These are phyloP conservation scores for Huntiella abstrusa DNA, from an alignment of 2,329 filamentous ascomycete species.

Conservation along the genomic window DNA sequence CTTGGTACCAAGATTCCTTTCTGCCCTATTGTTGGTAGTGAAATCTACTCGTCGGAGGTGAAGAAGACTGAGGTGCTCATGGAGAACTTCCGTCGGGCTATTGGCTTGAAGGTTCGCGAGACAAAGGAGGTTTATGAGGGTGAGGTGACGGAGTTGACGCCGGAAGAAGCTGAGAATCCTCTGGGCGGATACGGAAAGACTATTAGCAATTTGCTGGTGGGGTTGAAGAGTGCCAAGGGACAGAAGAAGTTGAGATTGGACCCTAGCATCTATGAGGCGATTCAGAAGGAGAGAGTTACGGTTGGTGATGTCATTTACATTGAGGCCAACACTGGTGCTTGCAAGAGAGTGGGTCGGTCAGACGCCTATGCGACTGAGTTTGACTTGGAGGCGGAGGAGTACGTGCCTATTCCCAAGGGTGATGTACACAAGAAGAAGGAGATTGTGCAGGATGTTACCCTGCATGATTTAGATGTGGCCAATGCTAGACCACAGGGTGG, in stretches of 20 bases:
- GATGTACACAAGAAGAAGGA: constrained; percentile 99
- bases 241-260: constrained; percentile 96
- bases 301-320: constrained; percentile 98
- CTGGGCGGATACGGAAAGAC: constrained; percentile 93
- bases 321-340: constrained; percentile 94
- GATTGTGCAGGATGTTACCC: constrained; percentile 93
- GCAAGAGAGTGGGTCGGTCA: constrained; percentile 88
- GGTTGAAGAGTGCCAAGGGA: constrained; percentile 83
- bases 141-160: constrained; percentile 92
- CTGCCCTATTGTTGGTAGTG: constrained; percentile 92
- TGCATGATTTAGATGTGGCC: constrained; percentile 90
- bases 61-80: constrained; percentile 99
- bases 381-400: constrained; percentile 95
- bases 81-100: constrained; percentile 96
- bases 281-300: constrained; percentile 92
- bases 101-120: constrained; percentile 90
- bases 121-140: constrained; percentile 99
- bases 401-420: constrained; percentile 95
- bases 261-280: constrained; percentile 96
- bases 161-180: constrained; percentile 95
- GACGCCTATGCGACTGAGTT: constrained; percentile 98
- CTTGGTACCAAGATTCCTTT: constrained; percentile 96
- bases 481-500: constrained; percentile 90
- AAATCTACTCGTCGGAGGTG: constrained; percentile 93
- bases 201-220: constrained; percentile 87